Base-by-base conservation (phyloP, 164 flowering plant species). In the Tetrastigma voinierianum region DNA sequence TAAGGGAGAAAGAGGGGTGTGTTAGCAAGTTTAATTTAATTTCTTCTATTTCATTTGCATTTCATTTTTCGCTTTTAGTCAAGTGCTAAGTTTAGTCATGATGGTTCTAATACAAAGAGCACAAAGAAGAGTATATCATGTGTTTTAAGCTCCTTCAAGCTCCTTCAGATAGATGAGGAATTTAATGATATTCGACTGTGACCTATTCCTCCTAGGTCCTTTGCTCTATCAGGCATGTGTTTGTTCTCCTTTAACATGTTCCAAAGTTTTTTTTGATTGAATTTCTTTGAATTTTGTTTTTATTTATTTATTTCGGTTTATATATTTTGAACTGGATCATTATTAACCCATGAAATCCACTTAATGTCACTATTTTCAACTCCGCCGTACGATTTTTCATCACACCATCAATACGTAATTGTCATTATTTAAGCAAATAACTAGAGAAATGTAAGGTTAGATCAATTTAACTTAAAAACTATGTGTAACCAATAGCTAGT, bases 71-170 rank as follows among this genome's bases (percentile, higher is more conserved):
- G 8, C 17, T 68, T 18, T 57, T 3, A 7, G 13, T 64, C 13
- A 46, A 2, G 51, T 24, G 14, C n/a, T 60, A n/a, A 69, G 2
- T 14, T 51, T 73, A 15, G 14, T 67, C 60, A n/a, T 70, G 76
- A 70, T 91, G 97, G 96, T 90, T 74, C 92, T 95, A n/a, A 10
- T 95, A 95, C 74, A 92, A 95, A 97, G 46, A 92, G 92, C 76
- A 97, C 98, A 21, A 95, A 65, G 97, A 95, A 83, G 97, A 95
- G 98, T 97, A 25, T 95, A 97, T 97, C 88, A 97, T 45, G 98
- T 68, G 98, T 97, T 24, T 95, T 95, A 73, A 95, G 77, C 91
- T 95, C 51, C 94, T 92, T 69, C 98, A 95, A n/a, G n/a, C n/a
- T n/a, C n/a, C n/a, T n/a, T n/a, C n/a, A n/a, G n/a, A 95, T 95